phyloP scores from a whole-genome alignment of 208 protist species.

The Phytomonas sp. region DNA sequence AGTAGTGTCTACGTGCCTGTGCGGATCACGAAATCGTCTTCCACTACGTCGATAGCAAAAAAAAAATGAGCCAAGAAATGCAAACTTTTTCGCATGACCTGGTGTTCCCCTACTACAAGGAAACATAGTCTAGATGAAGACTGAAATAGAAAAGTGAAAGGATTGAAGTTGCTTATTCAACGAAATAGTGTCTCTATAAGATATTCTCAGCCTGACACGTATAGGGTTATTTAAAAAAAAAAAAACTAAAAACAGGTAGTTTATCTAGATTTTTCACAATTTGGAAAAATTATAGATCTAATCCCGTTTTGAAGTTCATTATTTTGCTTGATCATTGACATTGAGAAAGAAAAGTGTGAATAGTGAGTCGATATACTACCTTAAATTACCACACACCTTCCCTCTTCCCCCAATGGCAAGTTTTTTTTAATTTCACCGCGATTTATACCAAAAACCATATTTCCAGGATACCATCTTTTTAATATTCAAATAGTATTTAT shows the following conservation, averaged over 20 bases:
- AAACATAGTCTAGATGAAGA: not conserved
- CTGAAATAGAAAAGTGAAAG: not conserved
- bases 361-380: not conserved
- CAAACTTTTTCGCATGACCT: not conserved
- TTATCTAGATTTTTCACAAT: not conserved
- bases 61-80: not conserved
- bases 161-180: not conserved
- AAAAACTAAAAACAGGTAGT: not conserved
- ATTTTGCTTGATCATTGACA: not conserved
- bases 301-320: not conserved
- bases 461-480: not conserved
- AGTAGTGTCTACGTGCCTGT: not conserved
- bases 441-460: not conserved
- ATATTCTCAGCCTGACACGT: not conserved
- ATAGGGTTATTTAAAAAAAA: not conserved
- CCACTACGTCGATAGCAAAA: not conserved
- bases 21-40: not conserved
- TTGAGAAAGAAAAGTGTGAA: not conserved
- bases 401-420: not conserved
- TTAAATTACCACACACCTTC: not conserved
- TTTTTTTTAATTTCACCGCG: not conserved
- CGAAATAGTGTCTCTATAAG: not conserved
- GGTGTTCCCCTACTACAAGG: not conserved
- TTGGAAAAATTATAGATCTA: not conserved
- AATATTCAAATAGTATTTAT: not conserved